These are phyloP conservation scores for Colletotrichum cereale DNA, from an alignment of 2,329 filamentous ascomycete genomes.

Conservation along the genomic window DNA sequence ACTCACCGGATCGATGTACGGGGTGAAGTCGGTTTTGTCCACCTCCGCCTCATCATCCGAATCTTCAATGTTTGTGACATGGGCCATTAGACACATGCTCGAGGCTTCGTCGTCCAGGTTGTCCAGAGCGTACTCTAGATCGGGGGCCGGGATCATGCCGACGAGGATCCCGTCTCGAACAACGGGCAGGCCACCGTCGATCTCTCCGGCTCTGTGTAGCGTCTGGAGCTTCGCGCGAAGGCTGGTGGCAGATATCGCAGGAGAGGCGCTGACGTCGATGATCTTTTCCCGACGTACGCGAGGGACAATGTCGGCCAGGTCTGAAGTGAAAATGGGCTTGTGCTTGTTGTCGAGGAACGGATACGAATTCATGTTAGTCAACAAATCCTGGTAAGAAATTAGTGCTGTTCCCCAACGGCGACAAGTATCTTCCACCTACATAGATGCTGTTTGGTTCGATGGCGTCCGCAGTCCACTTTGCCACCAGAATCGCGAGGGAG, in stretches of 20 bases:
- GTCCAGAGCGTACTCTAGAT: constrained; percentile 93
- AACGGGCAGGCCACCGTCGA: constrained; percentile 93
- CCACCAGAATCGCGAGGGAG: constrained; percentile 88
- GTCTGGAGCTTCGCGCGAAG: constrained; percentile 85
- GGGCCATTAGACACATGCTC: constrained; percentile 85
- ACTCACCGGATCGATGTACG: constrained; percentile 87
- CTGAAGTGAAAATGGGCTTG: constrained; percentile 89
- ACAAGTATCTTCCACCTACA: constrained; percentile 57
- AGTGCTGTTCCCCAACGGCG: constrained; percentile 40
- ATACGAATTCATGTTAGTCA: constrained; percentile 97
- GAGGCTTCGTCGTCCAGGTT: constrained; percentile 81
- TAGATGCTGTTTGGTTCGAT: constrained; percentile 96
- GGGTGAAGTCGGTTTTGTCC: constrained; percentile 87
- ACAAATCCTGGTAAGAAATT: constrained; percentile 72
- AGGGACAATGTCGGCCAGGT: constrained; percentile 88
- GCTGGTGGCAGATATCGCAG: constrained; percentile 80
- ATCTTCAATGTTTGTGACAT: constrained; percentile 72
- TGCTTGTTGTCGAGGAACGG: constrained; percentile 98
- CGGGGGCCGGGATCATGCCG: constrained; percentile 92
- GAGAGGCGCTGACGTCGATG: constrained; percentile 89
- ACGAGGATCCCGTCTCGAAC: constrained; percentile 83
- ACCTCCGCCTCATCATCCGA: constrained; percentile 66
- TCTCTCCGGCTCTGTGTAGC: constrained; percentile 86
- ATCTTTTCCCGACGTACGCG: constrained; percentile 79
- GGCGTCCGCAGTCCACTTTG: constrained; percentile 98